A percentile compares a stretch with the other conserved stretches of the same genome.
Evolutionary conservation across 2,329 filamentous ascomycete species (phyloP).

Genomic region (Pseudohalonectria lignicola): DNA sequence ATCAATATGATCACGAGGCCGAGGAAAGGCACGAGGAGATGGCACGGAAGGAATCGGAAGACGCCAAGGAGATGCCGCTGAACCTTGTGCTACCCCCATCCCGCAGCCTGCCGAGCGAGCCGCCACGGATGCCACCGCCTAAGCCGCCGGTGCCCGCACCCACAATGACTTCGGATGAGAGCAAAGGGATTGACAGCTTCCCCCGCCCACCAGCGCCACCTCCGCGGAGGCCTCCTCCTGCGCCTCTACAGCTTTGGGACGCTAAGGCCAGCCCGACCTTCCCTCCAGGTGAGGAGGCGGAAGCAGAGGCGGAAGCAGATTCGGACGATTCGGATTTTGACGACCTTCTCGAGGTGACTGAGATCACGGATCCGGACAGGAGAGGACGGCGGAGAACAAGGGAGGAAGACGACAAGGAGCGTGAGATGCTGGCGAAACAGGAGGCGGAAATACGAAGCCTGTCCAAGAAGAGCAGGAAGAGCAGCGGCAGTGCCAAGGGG

Average conservation of each 20-base stretch:
- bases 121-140: conserved; percentile 42
- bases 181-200: conserved; percentile 37
- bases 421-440: conserved; percentile 55
- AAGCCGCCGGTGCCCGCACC: conserved; percentile 27
- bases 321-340: conserved; percentile 81
- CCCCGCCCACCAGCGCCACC: conserved; percentile 45
- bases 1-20: conserved; percentile 43
- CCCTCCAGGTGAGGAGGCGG: no score
- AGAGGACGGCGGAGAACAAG: conserved; percentile 75
- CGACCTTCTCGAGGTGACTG: conserved; percentile 60
- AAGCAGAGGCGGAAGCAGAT: conserved; percentile 54
- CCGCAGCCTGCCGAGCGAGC: conserved; percentile 39
- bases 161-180: conserved; percentile 30
- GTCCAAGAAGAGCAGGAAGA: conserved; percentile 60
- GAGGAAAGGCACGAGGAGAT: conserved; percentile 35
- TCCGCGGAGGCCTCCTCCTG: conserved; percentile 72
- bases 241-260: conserved; percentile 63
- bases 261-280: conserved; percentile 17
- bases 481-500: conserved; percentile 32
- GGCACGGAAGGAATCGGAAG: conserved; percentile 32
- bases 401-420: conserved; percentile 74
- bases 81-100: conserved; percentile 43
- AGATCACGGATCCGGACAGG: conserved; percentile 42
- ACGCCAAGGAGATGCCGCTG: conserved; percentile 36
- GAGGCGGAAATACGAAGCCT: conserved; percentile 61